Conservation (phyloP, 2,329 filamentous ascomycete genomes). For the Huntiella savannae region DNA sequence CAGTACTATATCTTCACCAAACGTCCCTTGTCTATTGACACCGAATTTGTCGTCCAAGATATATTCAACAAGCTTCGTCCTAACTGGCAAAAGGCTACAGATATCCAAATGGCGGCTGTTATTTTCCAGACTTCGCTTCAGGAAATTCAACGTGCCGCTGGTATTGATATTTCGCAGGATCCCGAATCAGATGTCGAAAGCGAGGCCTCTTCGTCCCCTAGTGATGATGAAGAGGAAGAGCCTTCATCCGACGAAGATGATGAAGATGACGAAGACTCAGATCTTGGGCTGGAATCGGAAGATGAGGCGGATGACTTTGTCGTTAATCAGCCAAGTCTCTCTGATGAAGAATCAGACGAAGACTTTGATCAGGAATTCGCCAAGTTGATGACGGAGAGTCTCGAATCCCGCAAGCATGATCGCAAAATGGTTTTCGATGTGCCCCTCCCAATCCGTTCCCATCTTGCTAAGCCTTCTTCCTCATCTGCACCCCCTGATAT, state of each 20-base stretch:
- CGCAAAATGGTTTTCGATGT: slow-evolving; percentile 89
- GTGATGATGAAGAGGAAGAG: slow-evolving; percentile 38
- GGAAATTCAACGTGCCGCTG: slow-evolving; percentile 69
- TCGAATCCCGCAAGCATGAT: slow-evolving; percentile 90
- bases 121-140: slow-evolving; percentile 75
- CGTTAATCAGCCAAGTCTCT: slow-evolving; percentile 74
- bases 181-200: slow-evolving; percentile 59
- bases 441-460: slow-evolving; percentile 74
- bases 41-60: slow-evolving; percentile 91
- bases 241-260: slow-evolving; percentile 35
- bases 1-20: slow-evolving; percentile 94
- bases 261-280: slow-evolving; percentile 33
- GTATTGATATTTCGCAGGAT: slow-evolving; percentile 49
- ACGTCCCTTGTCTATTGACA: slow-evolving; percentile 78
- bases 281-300: slow-evolving; percentile 28
- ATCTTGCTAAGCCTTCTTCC: slow-evolving; percentile 17
- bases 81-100: slow-evolving; percentile 75
- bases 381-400: slow-evolving; percentile 94
- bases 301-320: slow-evolving; percentile 62
- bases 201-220: slow-evolving; percentile 40
- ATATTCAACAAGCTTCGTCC: slow-evolving; percentile 70
- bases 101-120: slow-evolving; percentile 63
- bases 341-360: slow-evolving; percentile 84
- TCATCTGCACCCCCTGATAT: not conserved
- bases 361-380: slow-evolving; percentile 97